phyloP scores from a whole-genome alignment of 2,329 filamentous ascomycete genomes.

The Talaromyces albobiverticillius region DNA sequence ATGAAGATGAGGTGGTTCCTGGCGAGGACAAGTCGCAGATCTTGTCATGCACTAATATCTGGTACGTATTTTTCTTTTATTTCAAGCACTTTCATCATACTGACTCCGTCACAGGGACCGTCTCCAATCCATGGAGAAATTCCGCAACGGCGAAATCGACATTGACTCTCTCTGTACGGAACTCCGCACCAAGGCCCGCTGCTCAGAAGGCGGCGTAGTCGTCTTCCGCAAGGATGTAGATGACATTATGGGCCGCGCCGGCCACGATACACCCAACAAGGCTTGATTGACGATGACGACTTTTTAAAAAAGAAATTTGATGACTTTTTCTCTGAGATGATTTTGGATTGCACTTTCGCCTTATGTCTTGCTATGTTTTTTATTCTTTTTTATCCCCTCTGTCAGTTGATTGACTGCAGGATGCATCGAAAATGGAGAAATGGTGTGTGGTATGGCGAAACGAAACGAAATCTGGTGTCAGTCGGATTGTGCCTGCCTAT shows the following conservation, averaged over 20 bases:
- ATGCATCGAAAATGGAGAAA: slow-evolving; percentile 15
- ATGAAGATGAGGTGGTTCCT: slow-evolving; percentile 66
- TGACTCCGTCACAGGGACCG: slow-evolving; percentile 71
- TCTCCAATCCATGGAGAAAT: slow-evolving; percentile 79
- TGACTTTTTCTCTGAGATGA: slow-evolving; percentile 3
- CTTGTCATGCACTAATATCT: slow-evolving; percentile 86
- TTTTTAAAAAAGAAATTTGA: background rate
- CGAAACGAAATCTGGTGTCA: background rate
- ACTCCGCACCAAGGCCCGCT: slow-evolving; percentile 92
- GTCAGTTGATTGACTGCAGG: background rate
- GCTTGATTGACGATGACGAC: background rate
- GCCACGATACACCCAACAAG: slow-evolving; percentile 25
- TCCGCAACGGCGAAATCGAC: slow-evolving; percentile 87
- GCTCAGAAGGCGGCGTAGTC: slow-evolving; percentile 82
- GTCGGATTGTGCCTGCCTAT: background rate
- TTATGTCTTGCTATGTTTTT: slow-evolving; percentile 19
- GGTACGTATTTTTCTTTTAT: slow-evolving; percentile 58
- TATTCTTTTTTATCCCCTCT: slow-evolving; percentile 14
- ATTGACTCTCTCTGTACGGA: slow-evolving; percentile 91
- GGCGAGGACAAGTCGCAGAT: slow-evolving; percentile 61
- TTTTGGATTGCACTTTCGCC: slow-evolving; percentile 20
- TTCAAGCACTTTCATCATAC: slow-evolving; percentile 14
- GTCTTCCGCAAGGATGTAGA: slow-evolving; percentile 89
- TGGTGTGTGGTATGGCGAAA: slow-evolving; percentile 11
- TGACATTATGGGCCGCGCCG: slow-evolving; percentile 58